phyloP scores from a whole-genome alignment of 2,329 filamentous ascomycete genomes.

The Pseudogymnoascus verrucosus region DNA sequence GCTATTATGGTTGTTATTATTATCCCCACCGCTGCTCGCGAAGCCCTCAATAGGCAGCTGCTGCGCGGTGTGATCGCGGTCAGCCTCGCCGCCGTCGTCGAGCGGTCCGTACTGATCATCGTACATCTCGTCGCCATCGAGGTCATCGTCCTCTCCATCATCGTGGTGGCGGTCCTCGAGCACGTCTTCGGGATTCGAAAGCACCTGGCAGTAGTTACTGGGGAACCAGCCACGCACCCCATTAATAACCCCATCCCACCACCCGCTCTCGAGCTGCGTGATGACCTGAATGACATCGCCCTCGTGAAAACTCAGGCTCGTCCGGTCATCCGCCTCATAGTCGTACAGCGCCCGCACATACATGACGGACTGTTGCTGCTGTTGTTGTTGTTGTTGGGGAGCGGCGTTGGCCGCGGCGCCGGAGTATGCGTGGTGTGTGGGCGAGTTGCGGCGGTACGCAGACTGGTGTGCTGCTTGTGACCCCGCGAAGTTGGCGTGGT shows the following conservation, averaged over 20 bases:
- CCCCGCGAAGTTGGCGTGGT: conserved; percentile 6
- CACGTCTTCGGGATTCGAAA: conserved; percentile 67
- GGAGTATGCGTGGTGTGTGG: conserved; percentile 46
- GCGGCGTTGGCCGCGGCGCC: conserved; percentile 51
- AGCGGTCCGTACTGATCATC: conserved; percentile 43
- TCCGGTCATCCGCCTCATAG: conserved; percentile 95
- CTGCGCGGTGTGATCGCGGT: conserved; percentile 46
- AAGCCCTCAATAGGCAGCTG: conserved; percentile 20
- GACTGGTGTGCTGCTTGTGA: conserved; percentile 12
- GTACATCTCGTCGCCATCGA: conserved; percentile 59
- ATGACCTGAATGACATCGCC: conserved; percentile 98
- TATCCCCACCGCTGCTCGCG: conserved; percentile 47
- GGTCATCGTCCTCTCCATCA: conserved; percentile 56
- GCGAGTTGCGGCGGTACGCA: conserved; percentile 20
- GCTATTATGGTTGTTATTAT: conserved; percentile 39
- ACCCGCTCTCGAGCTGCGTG: conserved; percentile 94
- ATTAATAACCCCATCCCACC: conserved; percentile 99
- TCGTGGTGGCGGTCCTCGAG: conserved; percentile 56
- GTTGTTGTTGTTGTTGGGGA: conserved; percentile 21
- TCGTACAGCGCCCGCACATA: conserved; percentile 96
- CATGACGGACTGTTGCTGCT: conserved; percentile 43
- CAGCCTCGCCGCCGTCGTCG: conserved; percentile 59
- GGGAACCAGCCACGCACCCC: conserved; percentile 97
- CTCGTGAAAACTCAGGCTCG: conserved; percentile 91
- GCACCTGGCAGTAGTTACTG: conserved; percentile 93